Conservation (phyloP, 2,329 filamentous ascomycete species). For the Fusarium nematophilum region DNA sequence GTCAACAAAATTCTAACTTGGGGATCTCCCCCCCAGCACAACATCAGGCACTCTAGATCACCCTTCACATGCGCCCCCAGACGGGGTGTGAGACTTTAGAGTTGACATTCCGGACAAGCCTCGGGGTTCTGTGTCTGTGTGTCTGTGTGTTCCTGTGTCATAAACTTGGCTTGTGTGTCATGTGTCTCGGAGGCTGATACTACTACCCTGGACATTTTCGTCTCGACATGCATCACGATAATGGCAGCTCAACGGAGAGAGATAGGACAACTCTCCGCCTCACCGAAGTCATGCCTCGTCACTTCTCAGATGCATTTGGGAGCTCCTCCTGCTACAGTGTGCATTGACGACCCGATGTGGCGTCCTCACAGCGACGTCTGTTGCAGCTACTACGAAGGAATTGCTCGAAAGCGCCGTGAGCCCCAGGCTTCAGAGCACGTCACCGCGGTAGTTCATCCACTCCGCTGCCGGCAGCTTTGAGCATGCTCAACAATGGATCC, state of each 20-base stretch:
- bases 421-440: constrained; percentile 12
- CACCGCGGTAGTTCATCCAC: constrained; percentile 8
- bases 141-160: constrained; percentile 4
- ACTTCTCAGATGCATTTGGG: background rate
- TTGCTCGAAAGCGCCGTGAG: no score
- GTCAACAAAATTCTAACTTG: constrained; percentile 33
- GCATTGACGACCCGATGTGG: no score
- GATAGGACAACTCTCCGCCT: constrained; percentile 29
- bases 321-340: no score
- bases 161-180: background rate
- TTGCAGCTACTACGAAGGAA: no score
- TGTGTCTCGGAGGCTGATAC: constrained; percentile 6
- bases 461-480: constrained; percentile 4
- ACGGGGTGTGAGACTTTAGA: constrained; percentile 4
- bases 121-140: no score
- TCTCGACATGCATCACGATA: constrained; percentile 5
- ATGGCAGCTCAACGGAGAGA: constrained; percentile 1
- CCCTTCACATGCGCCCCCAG: constrained; percentile 15
- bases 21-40: constrained; percentile 29
- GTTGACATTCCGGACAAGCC: constrained; percentile 29
- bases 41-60: background rate
- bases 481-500: constrained; percentile 1
- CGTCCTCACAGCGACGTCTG: no score
- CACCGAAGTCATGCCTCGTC: constrained; percentile 10
- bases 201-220: constrained; percentile 29